Percentiles rank a stretch among this genome's conserved stretches.
Evolutionary conservation across 208 protist species (phyloP).

Genomic region (Wallacemonas sp.): DNA sequence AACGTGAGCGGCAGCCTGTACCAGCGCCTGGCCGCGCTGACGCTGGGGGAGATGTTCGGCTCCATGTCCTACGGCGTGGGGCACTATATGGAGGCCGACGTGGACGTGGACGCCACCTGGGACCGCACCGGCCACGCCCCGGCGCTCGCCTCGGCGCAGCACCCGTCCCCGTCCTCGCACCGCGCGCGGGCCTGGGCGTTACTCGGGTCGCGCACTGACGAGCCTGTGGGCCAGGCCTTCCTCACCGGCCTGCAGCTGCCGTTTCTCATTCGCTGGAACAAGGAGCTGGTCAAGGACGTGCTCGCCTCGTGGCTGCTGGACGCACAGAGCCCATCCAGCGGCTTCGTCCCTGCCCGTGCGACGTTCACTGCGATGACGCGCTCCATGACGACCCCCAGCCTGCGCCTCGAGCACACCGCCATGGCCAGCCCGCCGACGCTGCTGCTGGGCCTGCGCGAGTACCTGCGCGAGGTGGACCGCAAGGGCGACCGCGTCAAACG

Average conservation of each 20-base stretch:
- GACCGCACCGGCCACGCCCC: slow-evolving; percentile 35
- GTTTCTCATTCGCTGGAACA: slow-evolving; percentile 77
- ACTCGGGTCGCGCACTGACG: slow-evolving; percentile 69
- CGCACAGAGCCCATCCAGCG: slow-evolving; percentile 56
- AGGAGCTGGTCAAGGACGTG: slow-evolving; percentile 76
- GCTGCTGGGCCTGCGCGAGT: slow-evolving; percentile 61
- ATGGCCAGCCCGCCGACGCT: slow-evolving; percentile 63
- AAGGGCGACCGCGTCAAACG: slow-evolving; percentile 35
- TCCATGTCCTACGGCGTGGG: slow-evolving; percentile 53
- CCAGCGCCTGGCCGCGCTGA: slow-evolving; percentile 37
- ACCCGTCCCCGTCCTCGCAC: slow-evolving; percentile 27
- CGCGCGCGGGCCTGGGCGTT: slow-evolving; percentile 41
- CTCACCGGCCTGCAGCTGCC: slow-evolving; percentile 72
- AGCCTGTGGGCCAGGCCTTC: slow-evolving; percentile 56
- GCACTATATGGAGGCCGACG: slow-evolving; percentile 48
- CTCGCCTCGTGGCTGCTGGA: slow-evolving; percentile 75
- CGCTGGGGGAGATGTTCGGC: slow-evolving; percentile 64
- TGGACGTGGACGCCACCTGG: slow-evolving; percentile 43
- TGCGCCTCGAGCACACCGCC: slow-evolving; percentile 59
- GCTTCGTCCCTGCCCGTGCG: slow-evolving; percentile 66
- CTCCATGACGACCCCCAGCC: slow-evolving; percentile 34
- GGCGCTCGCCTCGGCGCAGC: slow-evolving; percentile 16
- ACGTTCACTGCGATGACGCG: slow-evolving; percentile 42
- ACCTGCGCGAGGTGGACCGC: slow-evolving; percentile 52
- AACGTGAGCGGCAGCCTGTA: slow-evolving; percentile 48